Conservation (phyloP, 2,329 filamentous ascomycete genomes). For the Bipolaris oryzae region DNA sequence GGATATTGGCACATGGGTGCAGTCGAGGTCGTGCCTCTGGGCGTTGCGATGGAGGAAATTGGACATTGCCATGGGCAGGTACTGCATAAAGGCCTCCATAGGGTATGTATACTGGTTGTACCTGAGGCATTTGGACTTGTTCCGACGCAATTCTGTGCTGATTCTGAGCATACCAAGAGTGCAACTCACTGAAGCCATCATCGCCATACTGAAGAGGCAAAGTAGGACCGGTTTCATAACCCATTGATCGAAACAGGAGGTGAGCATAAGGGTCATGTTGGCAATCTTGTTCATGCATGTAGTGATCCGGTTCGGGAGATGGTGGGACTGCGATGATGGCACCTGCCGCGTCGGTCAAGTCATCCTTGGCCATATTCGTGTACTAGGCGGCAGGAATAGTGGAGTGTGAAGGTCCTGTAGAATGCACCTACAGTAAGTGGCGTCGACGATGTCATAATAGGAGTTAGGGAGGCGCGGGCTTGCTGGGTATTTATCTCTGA, state of each 20-base stretch:
- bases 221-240: conserved; percentile 1
- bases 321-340: conserved; percentile 2
- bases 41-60: background rate
- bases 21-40: background rate
- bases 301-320: background rate
- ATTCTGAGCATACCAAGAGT: background rate
- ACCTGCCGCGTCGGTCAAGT: background rate
- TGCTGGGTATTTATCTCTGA: conserved; percentile 9
- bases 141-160: background rate
- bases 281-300: background rate
- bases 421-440: conserved; percentile 2
- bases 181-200: background rate
- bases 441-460: background rate
- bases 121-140: too few species aligned
- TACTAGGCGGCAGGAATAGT: conserved; percentile 3
- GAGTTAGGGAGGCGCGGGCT: background rate
- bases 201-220: conserved; percentile 8
- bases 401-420: conserved; percentile 10
- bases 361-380: conserved; percentile 5
- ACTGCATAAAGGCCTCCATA: background rate
- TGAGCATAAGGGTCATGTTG: background rate
- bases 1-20: background rate
- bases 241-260: background rate
- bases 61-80: background rate
- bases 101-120: background rate